These are phyloP conservation scores for Marsdenia floribunda DNA, from an alignment of 257 asterid genomes.

Conservation along the genomic window DNA sequence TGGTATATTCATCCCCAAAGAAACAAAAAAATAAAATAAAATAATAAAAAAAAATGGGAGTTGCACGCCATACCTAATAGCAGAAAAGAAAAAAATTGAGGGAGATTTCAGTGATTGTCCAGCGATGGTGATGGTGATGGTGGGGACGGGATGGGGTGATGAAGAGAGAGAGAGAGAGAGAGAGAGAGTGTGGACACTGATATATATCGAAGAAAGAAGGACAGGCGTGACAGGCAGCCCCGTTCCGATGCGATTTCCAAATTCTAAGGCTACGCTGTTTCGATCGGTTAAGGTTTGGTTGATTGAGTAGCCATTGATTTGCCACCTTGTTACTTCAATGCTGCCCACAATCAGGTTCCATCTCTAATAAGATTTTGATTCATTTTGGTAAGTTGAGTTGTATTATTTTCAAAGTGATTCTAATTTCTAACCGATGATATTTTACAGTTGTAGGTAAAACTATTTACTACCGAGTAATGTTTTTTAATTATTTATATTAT, in stretches of 20 bases:
- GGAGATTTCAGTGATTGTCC: background rate
- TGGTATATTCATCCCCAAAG: no score
- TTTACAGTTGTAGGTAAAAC: no score
- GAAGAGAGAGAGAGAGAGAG: background rate
- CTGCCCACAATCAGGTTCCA: background rate
- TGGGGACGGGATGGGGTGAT: background rate
- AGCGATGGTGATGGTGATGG: background rate
- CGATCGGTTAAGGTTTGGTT: background rate
- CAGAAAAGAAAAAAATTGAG: background rate
- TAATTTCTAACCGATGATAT: no score
- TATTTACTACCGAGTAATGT: no score
- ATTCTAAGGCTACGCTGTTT: background rate
- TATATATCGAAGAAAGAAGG: background rate
- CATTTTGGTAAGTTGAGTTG: no score
- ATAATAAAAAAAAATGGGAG: background rate
- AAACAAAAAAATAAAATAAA: no score
- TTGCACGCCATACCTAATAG: background rate
- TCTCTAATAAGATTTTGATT: no score
- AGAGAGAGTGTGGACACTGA: background rate
- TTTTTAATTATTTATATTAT: no score
- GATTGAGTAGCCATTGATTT: background rate
- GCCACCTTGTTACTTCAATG: slow-evolving; percentile 12
- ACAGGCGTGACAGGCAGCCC: background rate
- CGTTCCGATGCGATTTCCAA: background rate
- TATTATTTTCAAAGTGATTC: no score